These are phyloP conservation scores for Penicillium sp. DNA, from an alignment of 2,329 filamentous ascomycete species.

Conservation along the genomic window DNA sequence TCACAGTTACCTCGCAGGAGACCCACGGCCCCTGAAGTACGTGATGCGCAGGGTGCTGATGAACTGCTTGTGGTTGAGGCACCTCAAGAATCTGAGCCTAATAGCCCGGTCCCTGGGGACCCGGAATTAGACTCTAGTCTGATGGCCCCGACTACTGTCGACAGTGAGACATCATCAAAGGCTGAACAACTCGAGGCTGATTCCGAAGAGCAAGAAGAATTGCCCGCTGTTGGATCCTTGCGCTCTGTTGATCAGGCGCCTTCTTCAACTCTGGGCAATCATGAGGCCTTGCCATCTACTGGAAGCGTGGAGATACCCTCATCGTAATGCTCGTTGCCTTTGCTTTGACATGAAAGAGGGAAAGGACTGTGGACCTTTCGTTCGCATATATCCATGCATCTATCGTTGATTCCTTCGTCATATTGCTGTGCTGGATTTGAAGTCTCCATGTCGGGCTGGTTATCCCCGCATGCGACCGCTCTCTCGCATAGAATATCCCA, in stretches of 20 bases:
- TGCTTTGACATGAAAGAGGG: background rate
- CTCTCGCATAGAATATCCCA: background rate
- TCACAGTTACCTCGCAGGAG: constrained; percentile 46
- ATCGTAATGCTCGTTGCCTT: background rate
- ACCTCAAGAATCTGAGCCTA: constrained; percentile 52
- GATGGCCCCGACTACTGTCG: background rate
- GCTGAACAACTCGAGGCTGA: background rate
- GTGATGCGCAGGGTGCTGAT: constrained; percentile 33
- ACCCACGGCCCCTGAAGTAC: constrained; percentile 25
- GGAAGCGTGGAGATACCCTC: constrained; percentile 5
- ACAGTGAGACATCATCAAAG: constrained; percentile 8
- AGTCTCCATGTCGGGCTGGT: background rate
- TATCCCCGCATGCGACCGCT: background rate
- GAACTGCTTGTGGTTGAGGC: constrained; percentile 59
- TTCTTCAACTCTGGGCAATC: background rate
- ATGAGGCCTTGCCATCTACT: background rate
- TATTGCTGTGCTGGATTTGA: background rate
- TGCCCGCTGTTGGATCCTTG: constrained; percentile 1
- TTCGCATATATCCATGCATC: background rate
- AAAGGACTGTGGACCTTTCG: background rate
- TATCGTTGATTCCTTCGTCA: background rate
- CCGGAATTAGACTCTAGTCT: constrained; percentile 9
- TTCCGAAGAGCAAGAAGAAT: constrained; percentile 1
- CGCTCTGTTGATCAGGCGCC: constrained; percentile 7
- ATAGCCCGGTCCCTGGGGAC: constrained; percentile 27